Percentiles rank a stretch among this genome's conserved stretches.
Evolutionary conservation across 2,329 filamentous ascomycete species (phyloP).

Genomic region (Aspergillus hortae): DNA sequence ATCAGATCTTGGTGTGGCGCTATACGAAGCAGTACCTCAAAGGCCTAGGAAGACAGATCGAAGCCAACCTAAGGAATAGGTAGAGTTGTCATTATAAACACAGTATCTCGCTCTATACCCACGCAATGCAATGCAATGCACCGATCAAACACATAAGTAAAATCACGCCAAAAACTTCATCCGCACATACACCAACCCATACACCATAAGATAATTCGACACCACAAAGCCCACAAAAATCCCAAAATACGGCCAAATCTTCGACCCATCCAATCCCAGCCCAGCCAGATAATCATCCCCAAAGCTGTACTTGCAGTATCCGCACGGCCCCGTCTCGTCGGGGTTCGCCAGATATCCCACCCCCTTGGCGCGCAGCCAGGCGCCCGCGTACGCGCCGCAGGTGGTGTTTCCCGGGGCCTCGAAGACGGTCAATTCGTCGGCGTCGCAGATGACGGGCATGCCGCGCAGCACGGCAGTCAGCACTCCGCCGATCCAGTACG

Average conservation of each 20-base stretch:
- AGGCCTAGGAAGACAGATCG: too few species aligned
- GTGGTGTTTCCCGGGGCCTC: slow-evolving; percentile 60
- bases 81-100: too few species aligned
- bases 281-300: slow-evolving; percentile 32
- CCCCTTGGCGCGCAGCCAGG: slow-evolving; percentile 64
- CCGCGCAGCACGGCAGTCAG: slow-evolving; percentile 71
- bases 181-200: slow-evolving; percentile 30
- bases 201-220: slow-evolving; percentile 34
- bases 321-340: slow-evolving; percentile 62
- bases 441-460: slow-evolving; percentile 58
- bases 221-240: slow-evolving; percentile 33
- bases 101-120: too few species aligned
- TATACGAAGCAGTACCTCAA: too few species aligned
- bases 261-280: slow-evolving; percentile 28
- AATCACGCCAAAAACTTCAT: slow-evolving; percentile 20
- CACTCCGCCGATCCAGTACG: slow-evolving; percentile 75
- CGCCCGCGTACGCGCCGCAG: slow-evolving; percentile 69
- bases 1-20: too few species aligned
- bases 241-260: slow-evolving; percentile 34
- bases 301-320: slow-evolving; percentile 71
- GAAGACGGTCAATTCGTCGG: slow-evolving; percentile 66
- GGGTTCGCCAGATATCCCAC: slow-evolving; percentile 65
- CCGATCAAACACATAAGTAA: too few species aligned
- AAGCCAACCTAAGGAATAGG: too few species aligned
- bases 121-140: too few species aligned